Percentiles rank a stretch among this genome's conserved stretches.
Conservation (phyloP, 805 yeast genomes). For the Metschnikowia similis region DNA sequence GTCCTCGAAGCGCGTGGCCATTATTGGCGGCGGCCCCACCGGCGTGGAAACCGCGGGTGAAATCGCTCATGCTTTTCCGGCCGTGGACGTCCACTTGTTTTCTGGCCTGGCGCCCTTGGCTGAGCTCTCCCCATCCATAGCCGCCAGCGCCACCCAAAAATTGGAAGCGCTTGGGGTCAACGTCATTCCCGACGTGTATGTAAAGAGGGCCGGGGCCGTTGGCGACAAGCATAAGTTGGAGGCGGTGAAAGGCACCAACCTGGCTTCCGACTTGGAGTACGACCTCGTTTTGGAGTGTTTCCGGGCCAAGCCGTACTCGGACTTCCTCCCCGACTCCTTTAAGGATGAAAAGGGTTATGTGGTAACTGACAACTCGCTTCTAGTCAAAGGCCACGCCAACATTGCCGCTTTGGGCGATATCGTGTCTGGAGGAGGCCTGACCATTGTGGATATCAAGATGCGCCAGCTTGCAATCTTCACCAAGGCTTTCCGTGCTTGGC, state of each 20-base stretch:
- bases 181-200: conserved; percentile 6
- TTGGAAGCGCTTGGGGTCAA: conserved; percentile 15
- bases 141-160: conserved; percentile 6
- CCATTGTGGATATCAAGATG: conserved; percentile 25
- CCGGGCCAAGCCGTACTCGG: conserved; percentile 28
- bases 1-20: conserved; percentile 26
- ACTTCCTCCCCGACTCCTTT: conserved; percentile 22
- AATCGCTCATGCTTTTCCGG: conserved; percentile 19
- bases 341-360: conserved; percentile 28
- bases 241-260: neutral
- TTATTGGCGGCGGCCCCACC: conserved; percentile 39
- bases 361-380: conserved; percentile 23
- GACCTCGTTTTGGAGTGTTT: conserved; percentile 30
- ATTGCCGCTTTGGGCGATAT: conserved; percentile 38
- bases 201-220: conserved; percentile 12
- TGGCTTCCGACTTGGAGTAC: conserved; percentile 8
- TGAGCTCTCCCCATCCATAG: neutral
- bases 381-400: conserved; percentile 21
- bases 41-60: conserved; percentile 40
- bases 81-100: conserved; percentile 23
- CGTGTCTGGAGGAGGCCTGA: conserved; percentile 18
- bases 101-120: conserved; percentile 14
- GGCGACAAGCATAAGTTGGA: neutral
- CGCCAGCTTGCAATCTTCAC: conserved; percentile 19
- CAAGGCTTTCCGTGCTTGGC: conserved; percentile 5